Base-by-base conservation (phyloP, 257 asterid genomes). In the Vinca minor region DNA sequence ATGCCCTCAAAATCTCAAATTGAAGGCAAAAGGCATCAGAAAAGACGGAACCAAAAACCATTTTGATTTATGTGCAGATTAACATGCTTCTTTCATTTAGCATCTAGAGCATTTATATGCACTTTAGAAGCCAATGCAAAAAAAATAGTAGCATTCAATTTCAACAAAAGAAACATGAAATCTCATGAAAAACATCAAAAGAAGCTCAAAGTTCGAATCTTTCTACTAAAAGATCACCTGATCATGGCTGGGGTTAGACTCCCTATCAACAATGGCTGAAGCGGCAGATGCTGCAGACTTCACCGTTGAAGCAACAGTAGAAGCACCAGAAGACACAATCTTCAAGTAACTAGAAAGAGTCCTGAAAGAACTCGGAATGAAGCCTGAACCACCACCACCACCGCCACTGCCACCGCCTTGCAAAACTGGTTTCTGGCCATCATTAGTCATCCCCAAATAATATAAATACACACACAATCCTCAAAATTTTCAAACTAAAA, bases 221-320 rank as follows among this genome's bases (percentile, higher is more conserved):
- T 66, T 31, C 34, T 29, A 18, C 8, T 21, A 61, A 54, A 64
- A 18, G 14, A 64, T 2, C 25, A 74, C 98, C 96, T 85, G 95
- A 77, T 84, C 84, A 71, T 77, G 79, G 74, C 29, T 77, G n/a
- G 84, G 69, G n/a, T 89, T 88, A 3, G 53, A 68, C 17, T 89
- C 96, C 80, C 87, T 87, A 41, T 92, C 98, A 77, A 83, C 91
- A 38, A 82, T 76, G 13, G 91, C 85, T 0, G 96, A 87, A 74
- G 97, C 96, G 25, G 98, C 95, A 1, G 95, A 85, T 5, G 96
- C 97, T 48, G 95, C 96, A 56, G 96, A 92, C 87, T 83, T 82
- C 45, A 92, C 88, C 0, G 87, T 77, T 46, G 94, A 88, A 8
- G 98, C 98, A 53, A 89, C 96, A 1, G 85, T 63, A 0, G 94